Percentiles rank a stretch among this genome's conserved stretches.
These are phyloP conservation scores for Cryoendolithus antarcticus DNA, from an alignment of 2,329 filamentous ascomycete species.

Conservation along the genomic window DNA sequence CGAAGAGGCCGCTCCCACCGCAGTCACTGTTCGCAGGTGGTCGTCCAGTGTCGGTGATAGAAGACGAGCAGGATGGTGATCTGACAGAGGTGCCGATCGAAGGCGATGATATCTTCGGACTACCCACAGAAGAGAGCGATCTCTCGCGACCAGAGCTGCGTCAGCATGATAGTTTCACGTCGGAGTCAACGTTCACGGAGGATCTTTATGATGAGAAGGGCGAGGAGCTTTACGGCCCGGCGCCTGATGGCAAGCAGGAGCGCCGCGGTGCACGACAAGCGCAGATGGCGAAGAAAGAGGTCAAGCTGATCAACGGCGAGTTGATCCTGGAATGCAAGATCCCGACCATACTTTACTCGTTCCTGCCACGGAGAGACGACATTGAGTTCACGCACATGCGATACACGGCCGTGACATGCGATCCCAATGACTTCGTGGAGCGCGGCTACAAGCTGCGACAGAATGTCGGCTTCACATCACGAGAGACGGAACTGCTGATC, in stretches of 20 bases:
- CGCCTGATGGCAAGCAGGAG: slow-evolving; percentile 74
- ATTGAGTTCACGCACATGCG: slow-evolving; percentile 98
- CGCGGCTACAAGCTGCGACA: slow-evolving; percentile 88
- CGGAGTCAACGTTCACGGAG: slow-evolving; percentile 48
- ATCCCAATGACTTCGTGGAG: slow-evolving; percentile 83
- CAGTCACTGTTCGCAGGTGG: slow-evolving; percentile 67
- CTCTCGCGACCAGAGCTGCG: slow-evolving; percentile 42
- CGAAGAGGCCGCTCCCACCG: slow-evolving; percentile 73
- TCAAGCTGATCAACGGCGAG: slow-evolving; percentile 92
- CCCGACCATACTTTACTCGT: slow-evolving; percentile 94
- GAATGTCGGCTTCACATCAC: slow-evolving; percentile 67
- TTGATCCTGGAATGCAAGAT: slow-evolving; percentile 98
- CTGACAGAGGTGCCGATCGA: slow-evolving; percentile 60
- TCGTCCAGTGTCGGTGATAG: slow-evolving; percentile 32
- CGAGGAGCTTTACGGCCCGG: slow-evolving; percentile 58
- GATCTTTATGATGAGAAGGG: slow-evolving; percentile 49
- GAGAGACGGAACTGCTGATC: slow-evolving; percentile 92
- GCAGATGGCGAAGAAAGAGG: slow-evolving; percentile 86
- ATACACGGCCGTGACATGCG: slow-evolving; percentile 96
- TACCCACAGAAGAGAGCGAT: slow-evolving; percentile 43
- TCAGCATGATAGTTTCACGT: slow-evolving; percentile 52
- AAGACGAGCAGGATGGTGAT: slow-evolving; percentile 34
- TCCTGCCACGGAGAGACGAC: slow-evolving; percentile 83
- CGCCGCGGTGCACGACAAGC: slow-evolving; percentile 75
- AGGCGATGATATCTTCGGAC: slow-evolving; percentile 52